Base-by-base conservation (phyloP, 441 rosid genomes). In the Gossypium armourianum region DNA sequence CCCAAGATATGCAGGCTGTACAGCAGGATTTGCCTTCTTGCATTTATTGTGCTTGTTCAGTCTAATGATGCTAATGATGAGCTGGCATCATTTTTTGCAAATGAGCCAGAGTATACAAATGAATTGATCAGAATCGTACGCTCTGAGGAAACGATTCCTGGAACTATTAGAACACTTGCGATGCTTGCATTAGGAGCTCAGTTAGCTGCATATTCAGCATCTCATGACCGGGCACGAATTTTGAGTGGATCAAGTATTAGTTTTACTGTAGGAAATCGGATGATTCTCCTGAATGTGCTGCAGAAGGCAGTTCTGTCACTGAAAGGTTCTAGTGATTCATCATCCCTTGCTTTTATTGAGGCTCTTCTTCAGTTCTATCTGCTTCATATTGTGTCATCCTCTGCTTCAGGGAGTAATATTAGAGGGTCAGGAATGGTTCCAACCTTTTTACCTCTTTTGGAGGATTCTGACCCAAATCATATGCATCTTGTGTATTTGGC, bases 341-440 rank as follows among this genome's bases (percentile, higher is more conserved):
- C 99, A 65, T 89, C 96, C 50, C 85, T 95, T 75, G 85, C 97
- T 62, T 95, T 95, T 85, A 89, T 90, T 59, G 97, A 95, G 85
- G 99, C 99, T 40, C 92, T 95, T 72, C 93, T 95, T 75, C 95
- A 92, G 80, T 95, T 95, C 82, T 95, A 95, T 86, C 80, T 92
- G 83, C 97, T 95, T 62, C 97, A 95, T 74, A 89, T 95, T 75
- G 91, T 89, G 75, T 95, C 99, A 54, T 90, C 97, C 45, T 95
- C 99, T 15, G 85, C 97, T 55, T 89, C 96, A 29, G 97, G 96
- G 68, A 85, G 86, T 83, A 90, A 87, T 81, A 79, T 94, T 68
- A 85, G 99, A 76, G 99, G 99, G 7, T 92, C 96, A 63, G 97
- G 96, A 70, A 95, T 92, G 96, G 94, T 95, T 77, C 88, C 97